Evolutionary conservation across 164 flowering plant species (phyloP).

Genomic region (Annona squamosa): DNA sequence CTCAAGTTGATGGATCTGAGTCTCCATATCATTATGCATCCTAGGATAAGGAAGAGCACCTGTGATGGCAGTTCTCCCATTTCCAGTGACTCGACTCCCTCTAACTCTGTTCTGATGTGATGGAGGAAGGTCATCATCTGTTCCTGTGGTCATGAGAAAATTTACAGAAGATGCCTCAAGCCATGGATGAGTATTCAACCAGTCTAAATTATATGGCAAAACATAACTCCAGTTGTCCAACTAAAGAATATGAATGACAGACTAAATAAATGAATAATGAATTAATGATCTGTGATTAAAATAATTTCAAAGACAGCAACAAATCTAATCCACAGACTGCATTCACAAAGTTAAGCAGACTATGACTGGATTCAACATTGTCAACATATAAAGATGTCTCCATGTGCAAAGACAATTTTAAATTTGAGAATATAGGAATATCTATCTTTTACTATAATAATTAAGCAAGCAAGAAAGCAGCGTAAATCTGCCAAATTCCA

Average conservation of each 20-base stretch:
- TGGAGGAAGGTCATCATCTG: slow-evolving; percentile 84
- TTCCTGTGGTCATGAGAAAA: slow-evolving; percentile 28
- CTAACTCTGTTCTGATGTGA: slow-evolving; percentile 69
- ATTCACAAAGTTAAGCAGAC: neutral
- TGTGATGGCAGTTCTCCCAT: slow-evolving; percentile 54
- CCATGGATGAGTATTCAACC: neutral
- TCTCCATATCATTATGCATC: slow-evolving; percentile 60
- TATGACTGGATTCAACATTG: neutral
- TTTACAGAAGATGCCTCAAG: neutral
- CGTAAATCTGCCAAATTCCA: neutral
- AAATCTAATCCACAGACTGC: neutral
- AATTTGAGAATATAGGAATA: neutral
- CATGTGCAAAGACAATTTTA: neutral
- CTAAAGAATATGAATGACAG: neutral
- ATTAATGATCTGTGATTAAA: neutral
- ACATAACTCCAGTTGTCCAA: neutral
- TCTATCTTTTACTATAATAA: neutral
- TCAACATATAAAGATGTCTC: neutral
- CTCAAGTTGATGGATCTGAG: slow-evolving; percentile 72
- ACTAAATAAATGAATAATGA: neutral
- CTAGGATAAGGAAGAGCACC: slow-evolving; percentile 43
- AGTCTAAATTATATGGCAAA: neutral
- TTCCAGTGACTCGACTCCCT: slow-evolving; percentile 54
- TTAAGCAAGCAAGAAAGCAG: neutral
- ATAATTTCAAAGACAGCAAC: neutral